These are phyloP conservation scores for Phenoliferia sp. DNA, from an alignment of 1,284 basidiomycete species.

Conservation along the genomic window DNA sequence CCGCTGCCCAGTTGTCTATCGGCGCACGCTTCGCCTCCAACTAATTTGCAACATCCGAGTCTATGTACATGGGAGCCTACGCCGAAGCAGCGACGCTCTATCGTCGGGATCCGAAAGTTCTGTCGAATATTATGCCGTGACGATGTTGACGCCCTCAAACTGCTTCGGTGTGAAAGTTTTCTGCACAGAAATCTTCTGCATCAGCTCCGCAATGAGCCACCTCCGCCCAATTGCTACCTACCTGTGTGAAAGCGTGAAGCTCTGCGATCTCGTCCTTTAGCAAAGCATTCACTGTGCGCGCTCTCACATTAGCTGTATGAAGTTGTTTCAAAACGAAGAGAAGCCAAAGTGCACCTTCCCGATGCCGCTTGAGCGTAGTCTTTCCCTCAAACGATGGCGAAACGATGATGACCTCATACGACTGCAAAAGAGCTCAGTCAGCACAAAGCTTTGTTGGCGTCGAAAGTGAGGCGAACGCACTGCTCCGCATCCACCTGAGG, in stretches of 20 bases:
- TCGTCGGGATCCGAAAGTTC: background rate
- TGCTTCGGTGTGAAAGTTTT: constrained; percentile 30
- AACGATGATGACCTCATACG: constrained; percentile 38
- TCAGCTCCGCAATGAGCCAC: background rate
- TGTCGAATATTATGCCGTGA: constrained; percentile 2
- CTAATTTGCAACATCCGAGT: too few species aligned
- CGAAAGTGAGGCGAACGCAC: constrained; percentile 8
- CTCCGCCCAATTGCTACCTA: background rate
- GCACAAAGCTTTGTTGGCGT: background rate
- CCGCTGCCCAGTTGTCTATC: too few species aligned
- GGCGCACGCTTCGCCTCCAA: too few species aligned
- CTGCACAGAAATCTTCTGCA: background rate
- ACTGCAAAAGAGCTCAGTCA: constrained; percentile 13
- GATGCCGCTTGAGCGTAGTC: constrained; percentile 36
- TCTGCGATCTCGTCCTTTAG: constrained; percentile 46
- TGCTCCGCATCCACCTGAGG: constrained; percentile 29
- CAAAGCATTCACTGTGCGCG: constrained; percentile 41
- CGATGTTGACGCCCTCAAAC: constrained; percentile 26
- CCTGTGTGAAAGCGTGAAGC: constrained; percentile 44
- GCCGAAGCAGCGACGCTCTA: too few species aligned
- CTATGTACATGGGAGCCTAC: background rate
- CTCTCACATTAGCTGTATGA: background rate
- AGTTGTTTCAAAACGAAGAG: background rate
- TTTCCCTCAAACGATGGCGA: constrained; percentile 36
- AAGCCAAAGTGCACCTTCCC: constrained; percentile 33